phyloP scores from a whole-genome alignment of 169 alveolate species.

The Plasmodium vinckei region DNA sequence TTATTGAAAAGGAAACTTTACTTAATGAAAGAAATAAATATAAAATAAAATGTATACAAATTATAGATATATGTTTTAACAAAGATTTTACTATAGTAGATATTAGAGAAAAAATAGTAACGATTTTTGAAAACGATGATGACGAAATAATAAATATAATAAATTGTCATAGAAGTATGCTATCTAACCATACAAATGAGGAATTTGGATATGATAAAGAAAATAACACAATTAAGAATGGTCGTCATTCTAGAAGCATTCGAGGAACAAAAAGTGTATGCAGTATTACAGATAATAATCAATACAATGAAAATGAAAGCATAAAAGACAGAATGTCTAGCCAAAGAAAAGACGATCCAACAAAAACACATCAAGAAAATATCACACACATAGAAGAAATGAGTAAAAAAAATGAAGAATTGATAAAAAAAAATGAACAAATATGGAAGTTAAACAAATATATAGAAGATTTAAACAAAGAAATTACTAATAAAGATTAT shows the following conservation, averaged over 20 bases:
- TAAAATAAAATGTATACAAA: slow-evolving; percentile 67
- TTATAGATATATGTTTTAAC: slow-evolving; percentile 72
- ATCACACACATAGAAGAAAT: slow-evolving; percentile 67
- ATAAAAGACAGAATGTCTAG: neutral
- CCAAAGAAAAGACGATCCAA: slow-evolving; percentile 13
- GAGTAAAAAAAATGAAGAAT: slow-evolving; percentile 72
- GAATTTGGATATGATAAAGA: too few species aligned
- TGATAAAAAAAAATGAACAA: slow-evolving; percentile 66
- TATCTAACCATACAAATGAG: slow-evolving; percentile 7
- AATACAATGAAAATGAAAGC: neutral
- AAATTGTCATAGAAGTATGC: slow-evolving; percentile 45
- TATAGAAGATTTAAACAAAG: slow-evolving; percentile 63
- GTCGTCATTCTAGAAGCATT: neutral
- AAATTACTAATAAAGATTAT: slow-evolving; percentile 60
- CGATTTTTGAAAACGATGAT: slow-evolving; percentile 63
- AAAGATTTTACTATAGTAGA: slow-evolving; percentile 60
- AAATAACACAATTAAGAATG: too few species aligned
- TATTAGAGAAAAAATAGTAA: slow-evolving; percentile 44
- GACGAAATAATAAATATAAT: slow-evolving; percentile 59
- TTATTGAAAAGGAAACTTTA: slow-evolving; percentile 48
- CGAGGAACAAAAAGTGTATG: neutral
- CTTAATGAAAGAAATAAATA: slow-evolving; percentile 36
- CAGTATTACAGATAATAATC: neutral
- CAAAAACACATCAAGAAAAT: slow-evolving; percentile 29
- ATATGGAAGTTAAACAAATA: slow-evolving; percentile 71